Base-by-base conservation (phyloP, 2,329 filamentous ascomycete genomes). In the Arthrinium phaeospermum region DNA sequence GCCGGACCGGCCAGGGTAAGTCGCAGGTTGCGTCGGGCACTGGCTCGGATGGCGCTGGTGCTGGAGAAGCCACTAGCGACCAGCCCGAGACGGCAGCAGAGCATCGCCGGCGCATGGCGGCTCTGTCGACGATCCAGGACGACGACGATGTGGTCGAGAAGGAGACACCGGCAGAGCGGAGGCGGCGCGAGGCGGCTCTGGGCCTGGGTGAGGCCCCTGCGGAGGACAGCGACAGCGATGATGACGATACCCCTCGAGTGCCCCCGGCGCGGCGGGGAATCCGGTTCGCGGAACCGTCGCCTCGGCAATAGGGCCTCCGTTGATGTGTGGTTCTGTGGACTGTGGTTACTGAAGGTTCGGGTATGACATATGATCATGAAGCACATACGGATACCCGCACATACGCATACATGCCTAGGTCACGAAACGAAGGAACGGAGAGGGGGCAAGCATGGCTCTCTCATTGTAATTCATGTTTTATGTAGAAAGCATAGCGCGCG, bases 111-210 rank as follows among this genome's bases (percentile, higher is more conserved):
- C 88, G 93, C 71, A 85, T 93, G 68, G 87, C 87, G 14, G 89
- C 84, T 0, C 81, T 89, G 7, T 78, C 84, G 51, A 82, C 84
- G 74, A 75, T 84, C 19, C 85, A 85, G 44, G 82, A 82, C 44
- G 84, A 86, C 7, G 83, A 82, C 2, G 84, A 83, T 78, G 78
- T 77, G 2, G 84, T 86, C n/a, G 85, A 85, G 46, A 86, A 83
- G 46, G 93, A 95, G 82, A 95, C 93, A 0, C 91, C 92, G 0
- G 93, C 93, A 0, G 94, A 96, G 81, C 86, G 92, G 72, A 88
- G 92, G 53, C 86, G 94, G 70, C 89, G 94, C 76, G 90, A 94
- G 77, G 93, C 93, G 0, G 94, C 93, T 0, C 83, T 96, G 1
- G 93, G 93, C 13, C 85, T 93, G 73, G 82, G 83, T 22, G 79